Conservation (phyloP, 106 monocot genomes). For the Phalaenopsis aphrodite region DNA sequence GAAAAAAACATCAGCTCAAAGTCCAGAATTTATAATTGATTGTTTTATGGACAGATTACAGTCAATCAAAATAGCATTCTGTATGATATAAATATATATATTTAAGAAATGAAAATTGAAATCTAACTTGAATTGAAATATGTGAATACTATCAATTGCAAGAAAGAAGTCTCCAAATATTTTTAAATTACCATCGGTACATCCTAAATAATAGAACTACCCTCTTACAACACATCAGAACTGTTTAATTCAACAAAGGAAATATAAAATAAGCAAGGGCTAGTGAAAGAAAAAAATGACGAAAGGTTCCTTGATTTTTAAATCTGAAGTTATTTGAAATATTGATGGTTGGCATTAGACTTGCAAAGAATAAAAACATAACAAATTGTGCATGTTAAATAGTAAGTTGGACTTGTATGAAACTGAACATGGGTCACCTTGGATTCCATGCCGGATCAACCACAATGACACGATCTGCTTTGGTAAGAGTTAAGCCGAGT, state of each 20-base stretch:
- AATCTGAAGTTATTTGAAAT: background rate
- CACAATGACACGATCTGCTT: conserved; percentile 95
- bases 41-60: background rate
- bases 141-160: background rate
- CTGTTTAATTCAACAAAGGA: background rate
- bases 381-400: background rate
- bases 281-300: background rate
- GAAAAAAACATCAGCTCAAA: background rate
- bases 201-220: background rate
- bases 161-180: background rate
- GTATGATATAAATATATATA: background rate
- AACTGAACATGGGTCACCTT: conserved; percentile 38
- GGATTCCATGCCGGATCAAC: conserved; percentile 99
- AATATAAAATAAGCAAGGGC: background rate
- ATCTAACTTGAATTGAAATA: background rate
- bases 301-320: background rate
- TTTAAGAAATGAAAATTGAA: background rate
- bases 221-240: background rate
- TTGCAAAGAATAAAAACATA: background rate
- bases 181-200: background rate
- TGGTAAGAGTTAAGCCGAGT: conserved; percentile 95
- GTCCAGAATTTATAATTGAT: background rate
- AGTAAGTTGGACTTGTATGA: background rate
- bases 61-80: background rate
- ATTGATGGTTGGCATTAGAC: background rate